Evolutionary conservation across 768 basidiomycete genomes (phyloP), one percentile per base, ranked within the genome.

Genomic region (Termitomyces bulborhizus): DNA sequence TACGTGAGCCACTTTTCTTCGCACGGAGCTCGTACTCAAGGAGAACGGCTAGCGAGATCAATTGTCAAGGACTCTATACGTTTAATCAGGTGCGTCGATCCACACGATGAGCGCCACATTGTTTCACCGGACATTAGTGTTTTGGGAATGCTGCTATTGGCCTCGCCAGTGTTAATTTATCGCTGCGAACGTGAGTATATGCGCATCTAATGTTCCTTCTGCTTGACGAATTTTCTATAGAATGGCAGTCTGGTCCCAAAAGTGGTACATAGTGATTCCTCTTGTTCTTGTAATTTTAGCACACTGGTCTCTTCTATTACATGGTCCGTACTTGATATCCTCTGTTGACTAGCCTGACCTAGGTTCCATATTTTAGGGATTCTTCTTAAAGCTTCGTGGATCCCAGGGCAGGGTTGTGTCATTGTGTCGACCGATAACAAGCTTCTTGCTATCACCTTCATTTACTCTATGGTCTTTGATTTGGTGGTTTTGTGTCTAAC

Each of bases 381-480:
- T 37, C 73, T 86, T 27, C 70, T 88, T 32, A 80, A 81, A 53
- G 85, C 86, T 0, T 68, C 56, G 1, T 88, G 83, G 82, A 59
- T 77, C 11, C 68, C 71, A 1, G 73, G 69, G 4, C 57, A 65
- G 32, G 75, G 81, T 31, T 88, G 86, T 60, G 72, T 71, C 29
- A 88, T 88, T 59, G 78, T 75, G 11, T 69, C 76, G 29, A 86
- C 85, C 6, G 71, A 84, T 62, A 85, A 74, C 67, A 74, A 65
- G 46, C 69, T 86, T 42, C 79, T 90, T 46, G 83, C 85, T 3
- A 74, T 76, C 26, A 81, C 81, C 6, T 89, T 86, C 68, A 85
- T 88, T 60, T 88, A 88, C 63, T 79, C 83, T 46, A 89, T 89
- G 87, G 69, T 70, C 21, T 87, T 88, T 63, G 87, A 89, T 69